Conservation (phyloP, 2,329 filamentous ascomycete genomes). For the Pleoardoris graminearum region DNA sequence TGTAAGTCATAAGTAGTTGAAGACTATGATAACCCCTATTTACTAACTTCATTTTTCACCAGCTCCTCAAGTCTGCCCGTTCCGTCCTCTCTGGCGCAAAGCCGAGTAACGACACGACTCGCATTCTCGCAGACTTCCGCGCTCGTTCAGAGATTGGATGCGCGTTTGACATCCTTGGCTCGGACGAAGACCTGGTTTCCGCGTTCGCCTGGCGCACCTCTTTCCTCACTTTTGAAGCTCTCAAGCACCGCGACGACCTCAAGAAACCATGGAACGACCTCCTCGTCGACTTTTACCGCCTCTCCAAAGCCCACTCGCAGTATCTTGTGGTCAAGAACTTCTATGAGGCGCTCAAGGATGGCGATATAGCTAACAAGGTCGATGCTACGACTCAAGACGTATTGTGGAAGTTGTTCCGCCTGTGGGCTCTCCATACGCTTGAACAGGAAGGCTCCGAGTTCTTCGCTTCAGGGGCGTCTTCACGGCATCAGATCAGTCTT, state of each 20-base stretch:
- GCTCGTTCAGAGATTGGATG: slow-evolving; percentile 69
- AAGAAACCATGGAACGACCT: slow-evolving; percentile 77
- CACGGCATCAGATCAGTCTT: slow-evolving; percentile 72
- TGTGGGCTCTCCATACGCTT: slow-evolving; percentile 67
- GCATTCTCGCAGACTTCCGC: slow-evolving; percentile 67
- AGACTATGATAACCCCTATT: not conserved
- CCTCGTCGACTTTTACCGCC: slow-evolving; percentile 76
- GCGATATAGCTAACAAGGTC: slow-evolving; percentile 57
- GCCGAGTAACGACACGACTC: slow-evolving; percentile 68
- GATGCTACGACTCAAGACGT: slow-evolving; percentile 61
- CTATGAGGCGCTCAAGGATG: slow-evolving; percentile 67
- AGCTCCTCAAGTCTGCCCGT: slow-evolving; percentile 74
- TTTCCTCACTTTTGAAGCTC: slow-evolving; percentile 74
- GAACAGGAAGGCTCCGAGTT: slow-evolving; percentile 73
- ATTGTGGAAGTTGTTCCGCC: slow-evolving; percentile 68
- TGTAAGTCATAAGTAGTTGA: slow-evolving; percentile 43
- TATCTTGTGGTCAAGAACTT: slow-evolving; percentile 81
- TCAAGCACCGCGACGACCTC: slow-evolving; percentile 73
- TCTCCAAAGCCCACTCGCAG: slow-evolving; percentile 74
- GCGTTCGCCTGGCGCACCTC: slow-evolving; percentile 77
- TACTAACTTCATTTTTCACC: not conserved
- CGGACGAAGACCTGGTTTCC: slow-evolving; percentile 69
- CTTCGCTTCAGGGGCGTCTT: slow-evolving; percentile 70
- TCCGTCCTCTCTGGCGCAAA: slow-evolving; percentile 67
- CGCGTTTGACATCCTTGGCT: slow-evolving; percentile 73